Conservation (phyloP, 129 eudicot species). For the Flaveria linearis region DNA sequence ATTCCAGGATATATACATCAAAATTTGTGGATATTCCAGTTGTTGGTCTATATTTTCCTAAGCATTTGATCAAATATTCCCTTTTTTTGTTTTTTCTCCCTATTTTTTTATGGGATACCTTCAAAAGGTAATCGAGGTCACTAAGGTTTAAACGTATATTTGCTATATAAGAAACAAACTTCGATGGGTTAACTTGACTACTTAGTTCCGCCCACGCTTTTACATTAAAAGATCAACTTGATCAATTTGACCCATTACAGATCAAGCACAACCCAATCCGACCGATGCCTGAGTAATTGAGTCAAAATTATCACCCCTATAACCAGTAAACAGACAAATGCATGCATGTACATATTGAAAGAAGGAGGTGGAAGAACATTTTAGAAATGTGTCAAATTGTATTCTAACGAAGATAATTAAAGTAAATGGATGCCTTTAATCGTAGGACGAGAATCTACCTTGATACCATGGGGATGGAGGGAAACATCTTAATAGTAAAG, state of each 20-base stretch:
- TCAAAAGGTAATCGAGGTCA: too few species aligned
- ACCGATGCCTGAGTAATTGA: neutral
- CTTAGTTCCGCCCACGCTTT: neutral
- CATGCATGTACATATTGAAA: neutral
- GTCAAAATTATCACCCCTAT: neutral
- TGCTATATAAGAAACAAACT: too few species aligned
- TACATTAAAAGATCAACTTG: neutral
- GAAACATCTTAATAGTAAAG: constrained; percentile 42
- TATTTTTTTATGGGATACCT: too few species aligned
- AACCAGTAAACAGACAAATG: neutral
- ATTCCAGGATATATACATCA: too few species aligned
- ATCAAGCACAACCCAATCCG: neutral
- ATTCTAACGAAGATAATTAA: neutral
- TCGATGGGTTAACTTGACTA: too few species aligned
- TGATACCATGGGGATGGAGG: constrained; percentile 16
- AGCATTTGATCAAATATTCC: too few species aligned
- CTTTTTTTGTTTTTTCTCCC: too few species aligned
- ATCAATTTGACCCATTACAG: neutral
- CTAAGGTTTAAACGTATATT: too few species aligned
- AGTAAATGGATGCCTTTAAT: constrained; percentile 15
- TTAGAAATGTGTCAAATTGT: neutral
- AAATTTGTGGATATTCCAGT: too few species aligned
- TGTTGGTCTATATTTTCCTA: too few species aligned
- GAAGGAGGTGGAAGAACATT: neutral
- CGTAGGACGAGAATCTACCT: constrained; percentile 30